Evolutionary conservation across 228 moss, liverwort and hornwort genomes (phyloP).

Genomic region (Sphagnum fallax): DNA sequence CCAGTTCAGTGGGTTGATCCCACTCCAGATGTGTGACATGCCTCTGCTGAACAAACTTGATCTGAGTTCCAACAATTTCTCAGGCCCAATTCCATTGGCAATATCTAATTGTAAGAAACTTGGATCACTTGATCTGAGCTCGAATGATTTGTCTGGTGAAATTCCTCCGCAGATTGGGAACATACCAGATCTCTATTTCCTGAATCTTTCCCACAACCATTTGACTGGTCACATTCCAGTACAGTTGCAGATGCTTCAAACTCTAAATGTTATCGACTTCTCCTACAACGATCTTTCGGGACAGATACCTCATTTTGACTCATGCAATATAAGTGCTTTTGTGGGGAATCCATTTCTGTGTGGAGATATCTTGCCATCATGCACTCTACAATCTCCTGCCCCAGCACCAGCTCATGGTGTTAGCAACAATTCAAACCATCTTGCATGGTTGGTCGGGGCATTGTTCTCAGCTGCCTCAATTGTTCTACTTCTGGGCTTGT

Average conservation of each 20-base stretch:
- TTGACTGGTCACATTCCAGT: slow-evolving; percentile 37
- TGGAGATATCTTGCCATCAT: slow-evolving; percentile 24
- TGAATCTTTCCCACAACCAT: slow-evolving; percentile 39
- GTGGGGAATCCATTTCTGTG: slow-evolving; percentile 46
- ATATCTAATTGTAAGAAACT: slow-evolving; percentile 61
- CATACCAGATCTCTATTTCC: slow-evolving; percentile 46
- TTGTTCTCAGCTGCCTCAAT: slow-evolving; percentile 37
- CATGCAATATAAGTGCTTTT: slow-evolving; percentile 35
- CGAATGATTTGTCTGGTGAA: slow-evolving; percentile 43
- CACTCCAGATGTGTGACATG: slow-evolving; percentile 64
- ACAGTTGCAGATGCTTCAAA: slow-evolving; percentile 16
- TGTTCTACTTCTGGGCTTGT: slow-evolving; percentile 24
- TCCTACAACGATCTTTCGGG: slow-evolving; percentile 54
- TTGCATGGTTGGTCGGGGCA: slow-evolving; percentile 50
- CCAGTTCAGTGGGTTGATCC: slow-evolving; percentile 49
- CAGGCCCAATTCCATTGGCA: slow-evolving; percentile 56
- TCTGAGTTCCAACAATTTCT: slow-evolving; percentile 57
- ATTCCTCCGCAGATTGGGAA: slow-evolving; percentile 53
- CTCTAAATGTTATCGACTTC: slow-evolving; percentile 46
- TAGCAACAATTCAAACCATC: slow-evolving; percentile 6
- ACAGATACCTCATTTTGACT: slow-evolving; percentile 38
- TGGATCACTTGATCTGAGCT: slow-evolving; percentile 37
- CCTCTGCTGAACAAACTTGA: slow-evolving; percentile 42
- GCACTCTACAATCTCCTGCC: slow-evolving; percentile 10
- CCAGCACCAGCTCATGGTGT: slow-evolving; percentile 2